Evolutionary conservation across 1,284 basidiomycete species (phyloP).

Genomic region (Xerocomus nothofagi): DNA sequence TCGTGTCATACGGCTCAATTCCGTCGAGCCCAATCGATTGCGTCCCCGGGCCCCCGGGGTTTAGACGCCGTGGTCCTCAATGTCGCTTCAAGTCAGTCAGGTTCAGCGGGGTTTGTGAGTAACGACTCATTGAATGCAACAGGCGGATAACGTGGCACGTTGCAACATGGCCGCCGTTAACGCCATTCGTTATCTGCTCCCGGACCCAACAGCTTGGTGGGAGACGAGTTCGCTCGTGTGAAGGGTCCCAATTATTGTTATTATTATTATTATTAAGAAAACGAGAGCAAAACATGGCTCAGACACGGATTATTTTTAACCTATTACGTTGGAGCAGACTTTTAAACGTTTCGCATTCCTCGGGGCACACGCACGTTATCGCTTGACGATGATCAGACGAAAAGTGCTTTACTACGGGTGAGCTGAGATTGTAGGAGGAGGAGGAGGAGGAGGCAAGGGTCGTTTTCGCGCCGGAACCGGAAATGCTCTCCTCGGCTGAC

Average conservation of each 20-base stretch:
- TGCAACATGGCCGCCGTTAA: slow-evolving; percentile 2
- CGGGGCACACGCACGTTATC: not conserved
- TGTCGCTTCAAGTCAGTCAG: slow-evolving; percentile 10
- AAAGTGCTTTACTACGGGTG: not conserved
- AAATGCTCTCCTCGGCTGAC: not conserved
- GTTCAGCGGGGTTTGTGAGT: slow-evolving; percentile 23
- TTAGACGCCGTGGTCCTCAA: slow-evolving; percentile 6
- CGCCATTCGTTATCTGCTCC: slow-evolving; percentile 14
- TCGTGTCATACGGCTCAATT: slow-evolving; percentile 15
- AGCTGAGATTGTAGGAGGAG: not conserved
- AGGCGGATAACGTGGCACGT: slow-evolving; percentile 19
- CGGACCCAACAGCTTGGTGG: slow-evolving; percentile 11
- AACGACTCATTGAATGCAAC: slow-evolving; percentile 10
- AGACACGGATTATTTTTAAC: too few species aligned
- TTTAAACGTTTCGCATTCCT: slow-evolving; percentile 14
- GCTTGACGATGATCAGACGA: too few species aligned
- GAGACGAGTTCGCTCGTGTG: slow-evolving; percentile 14
- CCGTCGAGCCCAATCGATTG: slow-evolving; percentile 6
- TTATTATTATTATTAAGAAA: not conserved
- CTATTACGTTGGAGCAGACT: slow-evolving; percentile 20
- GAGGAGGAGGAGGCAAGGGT: not conserved
- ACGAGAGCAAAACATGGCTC: too few species aligned
- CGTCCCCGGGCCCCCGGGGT: slow-evolving; percentile 1
- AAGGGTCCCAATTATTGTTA: slow-evolving; percentile 3
- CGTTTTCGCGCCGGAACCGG: not conserved